Conservation (phyloP, 768 basidiomycete species). For the Pluteus cervinus region DNA sequence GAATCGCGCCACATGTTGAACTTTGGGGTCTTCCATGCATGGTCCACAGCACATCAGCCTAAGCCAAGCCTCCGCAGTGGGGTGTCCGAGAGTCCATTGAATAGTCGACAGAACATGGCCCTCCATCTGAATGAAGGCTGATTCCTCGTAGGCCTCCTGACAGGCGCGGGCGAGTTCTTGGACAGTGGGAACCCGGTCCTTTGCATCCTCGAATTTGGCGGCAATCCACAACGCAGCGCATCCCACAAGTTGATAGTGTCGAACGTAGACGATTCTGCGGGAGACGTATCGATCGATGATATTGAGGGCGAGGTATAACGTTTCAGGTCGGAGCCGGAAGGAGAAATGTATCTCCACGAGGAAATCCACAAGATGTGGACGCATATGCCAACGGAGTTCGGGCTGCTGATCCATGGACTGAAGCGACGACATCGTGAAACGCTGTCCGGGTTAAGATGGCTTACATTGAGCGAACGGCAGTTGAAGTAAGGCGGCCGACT, state of each 20-base stretch:
- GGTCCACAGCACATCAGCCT: conserved; percentile 75
- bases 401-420: conserved; percentile 99
- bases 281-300: conserved; percentile 99
- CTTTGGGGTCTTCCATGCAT: conserved; percentile 76
- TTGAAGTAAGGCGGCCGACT: conserved; percentile 22
- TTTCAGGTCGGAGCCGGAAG: conserved; percentile 96
- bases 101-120: conserved; percentile 94
- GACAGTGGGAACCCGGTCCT: conserved; percentile 95
- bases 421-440: conserved; percentile 82
- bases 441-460: conserved; percentile 34
- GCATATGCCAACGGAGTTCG: conserved; percentile 99
- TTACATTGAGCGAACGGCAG: conserved; percentile 9
- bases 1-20: conserved; percentile 95
- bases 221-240: conserved; percentile 99
- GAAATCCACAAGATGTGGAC: conserved; percentile 96
- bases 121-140: conserved; percentile 99
- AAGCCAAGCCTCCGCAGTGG: conserved; percentile 97
- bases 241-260: conserved; percentile 98
- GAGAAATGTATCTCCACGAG: conserved; percentile 98
- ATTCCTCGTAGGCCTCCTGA: conserved; percentile 94
- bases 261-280: conserved; percentile 96
- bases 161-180: conserved; percentile 94
- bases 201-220: conserved; percentile 98
- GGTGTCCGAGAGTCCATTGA: conserved; percentile 94
- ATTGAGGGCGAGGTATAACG: conserved; percentile 96